These are phyloP conservation scores for Aspergillus olivimuriae DNA, from an alignment of 495 filamentous ascomycete species.

Conservation along the genomic window DNA sequence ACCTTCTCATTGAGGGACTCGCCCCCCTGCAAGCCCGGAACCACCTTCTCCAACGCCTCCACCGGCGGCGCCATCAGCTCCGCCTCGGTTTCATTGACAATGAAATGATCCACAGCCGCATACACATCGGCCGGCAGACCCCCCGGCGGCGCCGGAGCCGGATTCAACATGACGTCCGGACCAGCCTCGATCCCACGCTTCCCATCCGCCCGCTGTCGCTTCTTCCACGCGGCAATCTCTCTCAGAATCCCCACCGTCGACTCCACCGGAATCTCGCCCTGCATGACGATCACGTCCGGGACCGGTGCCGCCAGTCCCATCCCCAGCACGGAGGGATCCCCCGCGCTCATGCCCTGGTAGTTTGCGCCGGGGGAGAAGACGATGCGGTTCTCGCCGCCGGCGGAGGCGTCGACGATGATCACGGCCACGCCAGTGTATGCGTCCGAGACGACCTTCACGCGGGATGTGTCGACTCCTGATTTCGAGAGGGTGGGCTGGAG, in stretches of 20 bases:
- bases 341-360: slow-evolving; percentile 40
- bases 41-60: slow-evolving; percentile 23
- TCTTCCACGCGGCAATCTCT: slow-evolving; percentile 25
- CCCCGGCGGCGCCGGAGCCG: slow-evolving; percentile 65
- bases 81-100: slow-evolving; percentile 91
- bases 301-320: slow-evolving; percentile 27
- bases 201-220: slow-evolving; percentile 39
- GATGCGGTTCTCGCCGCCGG: slow-evolving; percentile 81
- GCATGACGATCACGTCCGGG: slow-evolving; percentile 71
- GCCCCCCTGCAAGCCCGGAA: slow-evolving; percentile 37
- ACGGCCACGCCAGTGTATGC: slow-evolving; percentile 72
- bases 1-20: slow-evolving; percentile 47
- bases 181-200: slow-evolving; percentile 39
- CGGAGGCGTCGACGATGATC: slow-evolving; percentile 75
- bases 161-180: slow-evolving; percentile 69
- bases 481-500: slow-evolving; percentile 40
- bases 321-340: slow-evolving; percentile 38
- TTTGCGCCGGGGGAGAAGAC: slow-evolving; percentile 79
- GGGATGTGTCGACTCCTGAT: slow-evolving; percentile 57
- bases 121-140: slow-evolving; percentile 63
- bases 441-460: slow-evolving; percentile 41
- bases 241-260: slow-evolving; percentile 63
- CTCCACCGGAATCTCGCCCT: slow-evolving; percentile 75
- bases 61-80: slow-evolving; percentile 53
- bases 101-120: slow-evolving; percentile 62